Base-by-base conservation (phyloP, 2,329 filamentous ascomycete genomes). In the Pseudocercospora fuligena region DNA sequence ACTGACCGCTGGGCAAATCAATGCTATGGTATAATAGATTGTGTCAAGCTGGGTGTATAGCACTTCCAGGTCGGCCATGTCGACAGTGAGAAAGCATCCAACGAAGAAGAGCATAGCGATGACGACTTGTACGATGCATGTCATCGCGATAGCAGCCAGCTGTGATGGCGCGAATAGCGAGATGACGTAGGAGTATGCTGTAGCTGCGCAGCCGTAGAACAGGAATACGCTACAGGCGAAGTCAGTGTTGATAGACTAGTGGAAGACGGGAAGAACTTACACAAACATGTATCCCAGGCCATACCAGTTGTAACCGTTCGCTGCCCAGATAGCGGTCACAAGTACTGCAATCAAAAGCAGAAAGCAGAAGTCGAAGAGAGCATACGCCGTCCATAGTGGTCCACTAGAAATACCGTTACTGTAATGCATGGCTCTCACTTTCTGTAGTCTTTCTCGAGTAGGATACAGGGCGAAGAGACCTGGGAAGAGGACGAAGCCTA, bases 381-480 rank as follows among this genome's bases (percentile, higher is more conserved):
- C 82, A 74, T 97, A 95, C 0, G 93, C 91, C 5, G 91, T 79
- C 93, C 93, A 97, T 4, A 97, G 82, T 0, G 93, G 92, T 8
- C 92, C 82, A 0, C 90, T 89, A 5, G 91, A 85, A 21, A 97
- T 92, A 46, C 93, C 93, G 74, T 97, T 97, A 61, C 92, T 94
- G 78, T 95, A 97, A 77, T 97, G 90, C 49, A 97, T 82, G 12
- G 90, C 90, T 57, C 93, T 88, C 27, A 97, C 92, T 70, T 92
- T 90, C 57, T 88, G 83, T 12, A 92, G 82, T 33, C 92, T 86
- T 78, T 97, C 93, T 33, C 91, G 83, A 12, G 92, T 96, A 0
- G 92, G 92, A 72, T 97, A 97, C 2, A 97, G 82, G 0, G 91
- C 87, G 72, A 97, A 95, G 81, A 97, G 92, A n/a, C 90, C 92